Conservation (phyloP, 495 filamentous ascomycete genomes). For the Opeltia flavorubescens region DNA sequence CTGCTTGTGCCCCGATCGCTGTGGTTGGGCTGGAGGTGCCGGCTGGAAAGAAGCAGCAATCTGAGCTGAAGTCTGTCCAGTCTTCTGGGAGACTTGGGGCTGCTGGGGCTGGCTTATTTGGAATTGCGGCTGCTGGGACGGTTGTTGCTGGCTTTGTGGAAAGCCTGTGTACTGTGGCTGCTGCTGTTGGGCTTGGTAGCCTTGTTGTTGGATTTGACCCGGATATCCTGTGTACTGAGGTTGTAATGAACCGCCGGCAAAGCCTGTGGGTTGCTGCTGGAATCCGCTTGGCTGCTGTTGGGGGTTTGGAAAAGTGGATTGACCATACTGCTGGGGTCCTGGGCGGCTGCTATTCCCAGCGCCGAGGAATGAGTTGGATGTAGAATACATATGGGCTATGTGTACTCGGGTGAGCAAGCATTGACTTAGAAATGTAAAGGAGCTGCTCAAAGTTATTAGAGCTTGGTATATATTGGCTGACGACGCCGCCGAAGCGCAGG, state of each 20-base stretch:
- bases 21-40: conserved; percentile 33
- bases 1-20: conserved; percentile 29
- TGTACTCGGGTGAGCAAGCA: neutral
- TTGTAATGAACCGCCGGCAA: conserved; percentile 22
- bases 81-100: conserved; percentile 41
- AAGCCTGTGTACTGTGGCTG: conserved; percentile 46
- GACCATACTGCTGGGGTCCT: conserved; percentile 48
- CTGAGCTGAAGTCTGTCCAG: conserved; percentile 63
- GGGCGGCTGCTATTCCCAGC: conserved; percentile 61
- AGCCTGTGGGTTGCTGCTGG: conserved; percentile 37
- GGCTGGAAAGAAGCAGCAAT: conserved; percentile 74
- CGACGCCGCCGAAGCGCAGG: no score
- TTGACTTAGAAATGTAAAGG: neutral
- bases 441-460: neutral
- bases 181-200: conserved; percentile 47
- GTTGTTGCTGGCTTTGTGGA: conserved; percentile 27
- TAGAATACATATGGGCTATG: conserved; percentile 56
- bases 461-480: neutral
- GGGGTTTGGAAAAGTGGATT: conserved; percentile 33
- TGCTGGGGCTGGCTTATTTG: conserved; percentile 31
- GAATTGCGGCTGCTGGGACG: conserved; percentile 23
- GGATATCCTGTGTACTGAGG: conserved; percentile 40
- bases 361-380: conserved; percentile 71
- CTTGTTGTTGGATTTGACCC: conserved; percentile 39
- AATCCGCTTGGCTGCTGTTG: conserved; percentile 34